Evolutionary conservation across 495 filamentous ascomycete species (phyloP).

Genomic region (Aspergillus avenaceus): DNA sequence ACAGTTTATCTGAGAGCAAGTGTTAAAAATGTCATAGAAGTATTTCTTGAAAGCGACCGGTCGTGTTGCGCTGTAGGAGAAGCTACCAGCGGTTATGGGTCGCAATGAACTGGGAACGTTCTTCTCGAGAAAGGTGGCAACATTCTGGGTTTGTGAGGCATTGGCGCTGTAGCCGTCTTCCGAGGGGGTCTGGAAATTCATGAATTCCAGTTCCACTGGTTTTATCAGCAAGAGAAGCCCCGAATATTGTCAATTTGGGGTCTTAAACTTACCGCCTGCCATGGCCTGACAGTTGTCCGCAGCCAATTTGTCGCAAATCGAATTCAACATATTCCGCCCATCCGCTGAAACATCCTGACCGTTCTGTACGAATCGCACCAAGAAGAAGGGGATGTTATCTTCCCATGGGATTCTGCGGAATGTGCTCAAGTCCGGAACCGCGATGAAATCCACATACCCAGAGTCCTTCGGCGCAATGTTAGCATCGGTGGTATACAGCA

Average conservation of each 20-base stretch:
- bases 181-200: conserved; percentile 70
- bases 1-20: conserved; percentile 68
- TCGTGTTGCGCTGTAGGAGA: conserved; percentile 85
- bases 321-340: conserved; percentile 66
- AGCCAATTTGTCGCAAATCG: conserved; percentile 57
- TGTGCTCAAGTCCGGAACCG: conserved; percentile 67
- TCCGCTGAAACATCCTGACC: conserved; percentile 62
- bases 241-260: not conserved
- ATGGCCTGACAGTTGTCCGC: conserved; percentile 64
- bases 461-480: conserved; percentile 81
- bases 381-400: conserved; percentile 83
- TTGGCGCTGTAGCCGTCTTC: conserved; percentile 30
- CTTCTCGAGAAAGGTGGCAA: conserved; percentile 62
- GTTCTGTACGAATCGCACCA: conserved; percentile 68
- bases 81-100: conserved; percentile 83
- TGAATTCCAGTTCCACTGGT: conserved; percentile 90
- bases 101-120: conserved; percentile 65
- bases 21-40: conserved; percentile 80
- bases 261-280: conserved; percentile 65
- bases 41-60: conserved; percentile 86
- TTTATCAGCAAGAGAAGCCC: not conserved
- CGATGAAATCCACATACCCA: conserved; percentile 81
- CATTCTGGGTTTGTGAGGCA: conserved; percentile 53
- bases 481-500: conserved; percentile 75
- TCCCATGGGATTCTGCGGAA: conserved; percentile 91